Evolutionary conservation across 2,329 filamentous ascomycete species (phyloP).

Genomic region (Calonectria pseudoreteaudii): DNA sequence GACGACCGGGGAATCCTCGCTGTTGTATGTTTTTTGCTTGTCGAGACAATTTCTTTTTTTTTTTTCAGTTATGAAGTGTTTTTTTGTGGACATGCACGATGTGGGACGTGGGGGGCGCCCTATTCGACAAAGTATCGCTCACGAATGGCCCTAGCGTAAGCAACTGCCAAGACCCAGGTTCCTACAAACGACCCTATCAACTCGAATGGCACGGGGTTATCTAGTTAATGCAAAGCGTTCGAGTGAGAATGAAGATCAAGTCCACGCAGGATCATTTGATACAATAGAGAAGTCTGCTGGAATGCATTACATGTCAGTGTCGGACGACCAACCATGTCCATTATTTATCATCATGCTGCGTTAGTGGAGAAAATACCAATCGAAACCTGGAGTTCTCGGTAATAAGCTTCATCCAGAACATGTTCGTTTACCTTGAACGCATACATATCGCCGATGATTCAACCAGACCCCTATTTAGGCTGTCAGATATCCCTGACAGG

Average conservation of each 20-base stretch:
- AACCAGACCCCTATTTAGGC: background rate
- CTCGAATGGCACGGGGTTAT: background rate
- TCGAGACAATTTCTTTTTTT: too few relatives aligned
- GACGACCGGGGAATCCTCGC: too few relatives aligned
- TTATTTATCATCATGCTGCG: background rate
- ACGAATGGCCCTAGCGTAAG: background rate
- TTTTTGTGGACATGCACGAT: too few relatives aligned
- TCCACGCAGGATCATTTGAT: background rate
- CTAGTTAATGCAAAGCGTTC: background rate
- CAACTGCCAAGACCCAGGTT: background rate
- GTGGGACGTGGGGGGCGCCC: too few relatives aligned
- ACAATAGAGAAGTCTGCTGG: background rate
- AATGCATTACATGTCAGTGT: background rate
- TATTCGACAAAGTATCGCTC: background rate
- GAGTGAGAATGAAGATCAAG: too few relatives aligned
- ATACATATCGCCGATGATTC: background rate
- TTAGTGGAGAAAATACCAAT: background rate
- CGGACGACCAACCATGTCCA: background rate
- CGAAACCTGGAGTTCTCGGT: background rate
- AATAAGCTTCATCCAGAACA: fast-evolving
- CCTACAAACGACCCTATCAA: background rate
- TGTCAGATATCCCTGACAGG: background rate
- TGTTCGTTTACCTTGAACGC: background rate
- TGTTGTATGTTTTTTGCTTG: too few relatives aligned
- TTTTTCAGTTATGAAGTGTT: too few relatives aligned